These are phyloP conservation scores for Aspergillus piperis DNA, from an alignment of 2,329 filamentous ascomycete genomes.

Conservation along the genomic window DNA sequence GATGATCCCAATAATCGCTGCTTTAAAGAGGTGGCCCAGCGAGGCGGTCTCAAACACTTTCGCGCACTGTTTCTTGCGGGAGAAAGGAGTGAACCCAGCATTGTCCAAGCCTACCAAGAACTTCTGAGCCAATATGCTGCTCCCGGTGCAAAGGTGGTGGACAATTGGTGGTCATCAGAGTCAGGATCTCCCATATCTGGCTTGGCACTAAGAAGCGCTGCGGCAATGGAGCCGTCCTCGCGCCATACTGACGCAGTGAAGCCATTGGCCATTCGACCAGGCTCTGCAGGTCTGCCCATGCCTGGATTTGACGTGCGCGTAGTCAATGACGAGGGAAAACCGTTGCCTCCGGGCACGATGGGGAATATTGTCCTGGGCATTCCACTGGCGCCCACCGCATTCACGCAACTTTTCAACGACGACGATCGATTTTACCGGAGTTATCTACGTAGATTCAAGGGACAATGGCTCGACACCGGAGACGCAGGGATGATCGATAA, in stretches of 20 bases:
- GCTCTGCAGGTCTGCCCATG: constrained; percentile 87
- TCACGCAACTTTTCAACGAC: constrained; percentile 83
- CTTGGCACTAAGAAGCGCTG: constrained; percentile 63
- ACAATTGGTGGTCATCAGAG: constrained; percentile 76
- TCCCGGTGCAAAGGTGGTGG: constrained; percentile 62
- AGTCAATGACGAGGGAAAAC: constrained; percentile 76
- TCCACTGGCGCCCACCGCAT: constrained; percentile 81
- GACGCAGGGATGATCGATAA: constrained; percentile 84
- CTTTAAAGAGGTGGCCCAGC: constrained; percentile 63
- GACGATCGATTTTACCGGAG: constrained; percentile 82
- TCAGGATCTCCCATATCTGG: constrained; percentile 69
- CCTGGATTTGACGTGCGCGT: constrained; percentile 86
- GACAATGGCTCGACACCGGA: constrained; percentile 86
- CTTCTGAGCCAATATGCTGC: constrained; percentile 69
- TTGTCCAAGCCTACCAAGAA: constrained; percentile 77
- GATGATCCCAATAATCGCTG: constrained; percentile 75
- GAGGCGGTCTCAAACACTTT: constrained; percentile 71
- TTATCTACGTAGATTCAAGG: constrained; percentile 79
- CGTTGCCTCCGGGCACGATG: constrained; percentile 72
- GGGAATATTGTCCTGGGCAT: constrained; percentile 86
- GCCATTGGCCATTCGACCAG: constrained; percentile 70
- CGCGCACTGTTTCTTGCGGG: constrained; percentile 81
- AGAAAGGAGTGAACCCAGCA: constrained; percentile 83
- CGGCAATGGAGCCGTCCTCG: constrained; percentile 50
- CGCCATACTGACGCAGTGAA: constrained; percentile 30